Conservation (phyloP, 2,329 filamentous ascomycete species). For the Ceratocystis colombiana region DNA sequence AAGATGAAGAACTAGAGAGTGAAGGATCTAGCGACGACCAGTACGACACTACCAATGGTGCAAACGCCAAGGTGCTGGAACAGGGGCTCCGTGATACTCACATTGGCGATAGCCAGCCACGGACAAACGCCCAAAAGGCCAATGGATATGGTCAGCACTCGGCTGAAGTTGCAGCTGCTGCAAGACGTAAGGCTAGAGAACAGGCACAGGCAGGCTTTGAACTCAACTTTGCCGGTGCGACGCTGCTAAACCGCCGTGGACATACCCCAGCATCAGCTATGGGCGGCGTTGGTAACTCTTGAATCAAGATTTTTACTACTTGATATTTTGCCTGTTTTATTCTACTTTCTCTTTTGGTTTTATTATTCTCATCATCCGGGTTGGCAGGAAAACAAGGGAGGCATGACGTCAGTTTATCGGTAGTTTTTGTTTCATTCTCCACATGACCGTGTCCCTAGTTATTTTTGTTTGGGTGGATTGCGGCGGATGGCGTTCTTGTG, state of each 20-base stretch:
- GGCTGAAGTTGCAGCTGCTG: conserved; percentile 70
- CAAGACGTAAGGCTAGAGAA: conserved; percentile 64
- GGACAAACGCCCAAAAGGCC: conserved; percentile 37
- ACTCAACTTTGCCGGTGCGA: conserved; percentile 82
- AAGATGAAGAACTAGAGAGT: conserved; percentile 48
- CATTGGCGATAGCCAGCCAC: conserved; percentile 52
- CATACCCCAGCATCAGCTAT: conserved; percentile 42
- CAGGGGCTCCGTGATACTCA: conserved; percentile 78
- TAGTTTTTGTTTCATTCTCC: conserved; percentile 5
- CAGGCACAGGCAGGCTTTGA: conserved; percentile 75
- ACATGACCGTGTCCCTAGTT: conserved; percentile 3
- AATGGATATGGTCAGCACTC: conserved; percentile 81
- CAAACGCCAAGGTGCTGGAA: conserved; percentile 59
- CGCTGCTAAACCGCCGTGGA: conserved; percentile 63
- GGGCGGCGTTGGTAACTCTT: conserved; percentile 8
- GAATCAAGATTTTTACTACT: not conserved
- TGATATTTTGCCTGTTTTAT: conserved; percentile 12
- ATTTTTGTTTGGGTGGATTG: conserved; percentile 4
- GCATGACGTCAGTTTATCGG: conserved; percentile 6
- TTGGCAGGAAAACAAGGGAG: conserved; percentile 6
- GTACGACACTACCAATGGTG: conserved; percentile 23
- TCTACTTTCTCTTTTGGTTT: conserved; percentile 13
- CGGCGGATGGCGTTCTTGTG: conserved; percentile 19
- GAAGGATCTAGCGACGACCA: conserved; percentile 36
- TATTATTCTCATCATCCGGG: not conserved